Base-by-base conservation (phyloP, 495 filamentous ascomycete genomes). In the Cercophora sp. region DNA sequence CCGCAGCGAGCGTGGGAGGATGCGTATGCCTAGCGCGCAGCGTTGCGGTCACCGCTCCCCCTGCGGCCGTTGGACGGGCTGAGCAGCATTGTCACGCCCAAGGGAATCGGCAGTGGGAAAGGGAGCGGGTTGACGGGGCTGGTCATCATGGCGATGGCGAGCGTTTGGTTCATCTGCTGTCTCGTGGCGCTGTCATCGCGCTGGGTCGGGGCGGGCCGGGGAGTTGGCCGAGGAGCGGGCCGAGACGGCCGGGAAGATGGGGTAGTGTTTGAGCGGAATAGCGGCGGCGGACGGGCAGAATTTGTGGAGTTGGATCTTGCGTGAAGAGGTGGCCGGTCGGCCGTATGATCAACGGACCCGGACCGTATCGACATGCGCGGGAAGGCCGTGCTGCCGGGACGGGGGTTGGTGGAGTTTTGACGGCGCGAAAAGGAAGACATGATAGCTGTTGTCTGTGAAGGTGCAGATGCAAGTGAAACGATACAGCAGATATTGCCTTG, bases 151-250 rank as follows among this genome's bases (percentile, higher is more conserved):
- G 57, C 44, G 13, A 58, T 59, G 16, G 60, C 54, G 1, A 56
- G 43, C 1, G 58, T 63, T 32, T 61, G 57, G 15, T 61, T 61
- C 13, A 67, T 57, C 31, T 65, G 62, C 22, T 44, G 52, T 53
- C 61, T 67, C 29, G 61, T 60, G 0, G 59, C 59, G 11, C 18
- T 22, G 22, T 63, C 62, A 24, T 49, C 27, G 13, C 19, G 27
- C n/a, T 42, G 13, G 16, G 27, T 31, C 18, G 20, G 18, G 35
- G 20, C 23, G 35, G 32, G 8, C 15, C 9, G 42, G 18, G 35
- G 31, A 27, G 48, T 31, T 19, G 48, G 48, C 5, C 48, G 15
- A 20, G 36, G 32, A 2, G 35, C 23, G 1, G 47, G 36, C 0
- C 24, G 36, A 26, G 24, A 10, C 23, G 23, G 8, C 36, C 22